These are phyloP conservation scores for Cenchrus americanus DNA, from an alignment of 176 grass and related monocot genomes.

Conservation along the genomic window DNA sequence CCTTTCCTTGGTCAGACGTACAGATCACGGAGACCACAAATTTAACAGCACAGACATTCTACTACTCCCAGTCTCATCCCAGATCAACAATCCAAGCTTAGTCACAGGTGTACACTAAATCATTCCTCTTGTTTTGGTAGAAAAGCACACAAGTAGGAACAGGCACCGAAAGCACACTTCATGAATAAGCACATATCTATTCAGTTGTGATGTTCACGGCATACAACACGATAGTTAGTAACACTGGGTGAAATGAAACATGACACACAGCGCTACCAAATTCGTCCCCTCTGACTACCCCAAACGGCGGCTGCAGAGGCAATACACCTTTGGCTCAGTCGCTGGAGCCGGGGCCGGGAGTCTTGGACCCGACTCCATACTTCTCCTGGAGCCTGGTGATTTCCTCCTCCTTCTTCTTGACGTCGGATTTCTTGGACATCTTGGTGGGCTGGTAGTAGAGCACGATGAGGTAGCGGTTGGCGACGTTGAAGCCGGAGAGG, in stretches of 20 bases:
- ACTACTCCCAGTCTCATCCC: not conserved
- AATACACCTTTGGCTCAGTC: not conserved
- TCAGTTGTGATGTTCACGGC: not conserved
- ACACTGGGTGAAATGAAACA: slow-evolving; percentile 7
- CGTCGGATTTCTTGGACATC: slow-evolving; percentile 93
- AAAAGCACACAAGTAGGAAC: not conserved
- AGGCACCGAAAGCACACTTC: not conserved
- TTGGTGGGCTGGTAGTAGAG: slow-evolving; percentile 96
- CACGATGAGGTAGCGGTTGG: slow-evolving; percentile 98
- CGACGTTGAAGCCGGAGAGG: slow-evolving; percentile 99
- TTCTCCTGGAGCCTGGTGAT: slow-evolving; percentile 88
- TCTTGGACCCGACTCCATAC: slow-evolving; percentile 77
- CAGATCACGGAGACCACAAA: not conserved
- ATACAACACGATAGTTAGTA: slow-evolving; percentile 25
- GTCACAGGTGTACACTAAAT: not conserved
- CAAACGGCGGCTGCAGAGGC: not conserved
- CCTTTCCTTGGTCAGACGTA: not conserved
- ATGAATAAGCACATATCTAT: slow-evolving; percentile 12
- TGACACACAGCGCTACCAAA: not conserved
- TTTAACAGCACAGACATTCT: not conserved
- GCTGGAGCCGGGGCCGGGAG: slow-evolving; percentile 38
- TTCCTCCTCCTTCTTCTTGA: slow-evolving; percentile 97
- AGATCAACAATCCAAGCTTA: not conserved
- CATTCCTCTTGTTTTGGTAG: not conserved
- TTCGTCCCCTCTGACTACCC: not conserved